phyloP scores from a whole-genome alignment of 306 rosid genomes.

The Fagus crenata region DNA sequence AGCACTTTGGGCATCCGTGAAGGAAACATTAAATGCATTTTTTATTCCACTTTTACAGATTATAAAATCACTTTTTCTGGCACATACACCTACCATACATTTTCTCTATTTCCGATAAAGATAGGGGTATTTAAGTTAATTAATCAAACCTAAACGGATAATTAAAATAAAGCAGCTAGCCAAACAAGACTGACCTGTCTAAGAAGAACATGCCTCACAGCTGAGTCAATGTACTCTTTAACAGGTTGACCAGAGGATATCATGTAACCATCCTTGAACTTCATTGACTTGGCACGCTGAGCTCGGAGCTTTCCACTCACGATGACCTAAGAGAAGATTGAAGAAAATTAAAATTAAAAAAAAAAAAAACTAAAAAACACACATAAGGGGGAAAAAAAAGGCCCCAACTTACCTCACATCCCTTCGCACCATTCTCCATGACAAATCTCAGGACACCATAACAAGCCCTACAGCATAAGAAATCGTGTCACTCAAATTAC shows the following conservation, averaged over 20 bases:
- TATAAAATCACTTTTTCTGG: too few species aligned
- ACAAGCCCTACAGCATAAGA: constrained; percentile 58
- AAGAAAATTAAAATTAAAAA: constrained; percentile 16
- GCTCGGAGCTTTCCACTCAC: constrained; percentile 48
- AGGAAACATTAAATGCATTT: too few species aligned
- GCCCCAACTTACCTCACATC: constrained; percentile 53
- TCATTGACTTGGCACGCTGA: constrained; percentile 39
- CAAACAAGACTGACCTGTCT: constrained; percentile 48
- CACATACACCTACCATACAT: too few species aligned
- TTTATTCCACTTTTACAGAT: too few species aligned
- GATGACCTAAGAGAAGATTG: constrained; percentile 38
- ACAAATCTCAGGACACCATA: constrained; percentile 80
- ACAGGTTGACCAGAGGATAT: constrained; percentile 53
- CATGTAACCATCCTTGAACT: constrained; percentile 47
- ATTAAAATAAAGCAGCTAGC: constrained; percentile 7
- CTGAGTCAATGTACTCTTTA: constrained; percentile 48
- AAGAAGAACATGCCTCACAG: constrained; percentile 54
- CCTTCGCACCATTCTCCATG: constrained; percentile 87
- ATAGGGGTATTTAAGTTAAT: too few species aligned
- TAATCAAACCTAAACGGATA: neutral
- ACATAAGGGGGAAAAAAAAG: neutral
- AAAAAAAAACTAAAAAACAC: neutral
- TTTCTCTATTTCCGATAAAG: too few species aligned
- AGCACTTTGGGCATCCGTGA: neutral
- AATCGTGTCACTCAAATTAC: neutral